Base-by-base conservation (phyloP, 108 stramenopile genomes). In the Nannochloropsis gaditana region DNA sequence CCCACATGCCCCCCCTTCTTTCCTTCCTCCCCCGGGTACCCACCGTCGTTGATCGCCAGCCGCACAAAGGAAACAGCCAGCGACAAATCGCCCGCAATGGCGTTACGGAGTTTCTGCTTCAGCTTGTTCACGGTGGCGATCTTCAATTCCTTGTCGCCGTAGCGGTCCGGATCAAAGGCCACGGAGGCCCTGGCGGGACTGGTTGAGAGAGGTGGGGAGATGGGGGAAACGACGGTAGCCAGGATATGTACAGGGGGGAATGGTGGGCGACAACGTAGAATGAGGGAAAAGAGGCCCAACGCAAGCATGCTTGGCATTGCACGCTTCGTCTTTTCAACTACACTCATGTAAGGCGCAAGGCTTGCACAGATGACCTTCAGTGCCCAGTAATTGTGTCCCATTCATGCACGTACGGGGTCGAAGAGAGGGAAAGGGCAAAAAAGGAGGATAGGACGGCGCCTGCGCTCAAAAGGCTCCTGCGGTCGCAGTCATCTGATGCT, bases 91-190 rank as follows among this genome's bases (percentile, higher is more conserved):
- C 83, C 43, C 45, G 83, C 42, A 11, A 87, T 83, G 44, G 83
- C 83, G 45, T 87, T 83, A 83, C 86, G 86, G 43, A 87, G 82
- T 21, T 83, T 83, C 9, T 87, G 86, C 42, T 83, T 82, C 15
- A 87, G 17, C 45, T 44, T 44, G n/a, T 83, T 84, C 8, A 87
- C 86, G 3, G 86, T 87, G 47, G 83, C 86, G 31, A 83, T 73
- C 47, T 87, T 87, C 19, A 87, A 45, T 9, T 87, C 86, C 44
- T 87, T 87, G 83, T 87, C 86, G 6, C 86, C 86, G 73, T 87
- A 87, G 19, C 83, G 83, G 47, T 87, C 86, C 17, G 86, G 83
- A 45, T 87, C 86, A 3, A 87, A 43, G 83, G n/a, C 83, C 21
- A 84, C 84, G 5, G 84, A n/a, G 5, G 84, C 84, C 2, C 3